Conservation (phyloP, 768 basidiomycete genomes). For the Artomyces pyxidatus region DNA sequence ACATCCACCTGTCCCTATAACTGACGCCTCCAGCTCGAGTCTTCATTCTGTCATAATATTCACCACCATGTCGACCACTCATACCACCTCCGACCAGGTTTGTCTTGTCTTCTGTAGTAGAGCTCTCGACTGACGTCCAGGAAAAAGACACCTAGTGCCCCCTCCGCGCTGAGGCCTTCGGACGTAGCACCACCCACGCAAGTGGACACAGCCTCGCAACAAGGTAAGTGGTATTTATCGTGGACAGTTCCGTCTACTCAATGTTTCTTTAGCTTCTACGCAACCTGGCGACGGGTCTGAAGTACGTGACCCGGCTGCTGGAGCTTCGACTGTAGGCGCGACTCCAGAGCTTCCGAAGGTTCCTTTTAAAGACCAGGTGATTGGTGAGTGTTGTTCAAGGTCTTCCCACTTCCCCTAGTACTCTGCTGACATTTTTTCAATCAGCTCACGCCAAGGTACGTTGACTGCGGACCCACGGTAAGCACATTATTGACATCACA, state of each 20-base stretch:
- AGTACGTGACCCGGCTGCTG: neutral
- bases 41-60: too few species aligned
- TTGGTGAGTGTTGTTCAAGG: too few species aligned
- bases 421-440: neutral
- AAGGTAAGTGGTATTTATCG: conserved; percentile 16
- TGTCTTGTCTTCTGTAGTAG: too few species aligned
- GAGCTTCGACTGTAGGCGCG: neutral
- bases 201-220: conserved; percentile 26
- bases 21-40: too few species aligned
- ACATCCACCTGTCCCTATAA: too few species aligned
- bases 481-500: too few species aligned
- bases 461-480: neutral
- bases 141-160: too few species aligned
- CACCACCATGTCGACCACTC: too few species aligned
- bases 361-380: conserved; percentile 52
- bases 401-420: neutral
- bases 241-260: neutral
- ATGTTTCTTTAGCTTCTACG: neutral
- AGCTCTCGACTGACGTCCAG: too few species aligned
- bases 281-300: neutral
- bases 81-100: too few species aligned
- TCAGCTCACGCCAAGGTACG: neutral
- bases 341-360: conserved; percentile 22
- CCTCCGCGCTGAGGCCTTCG: conserved; percentile 18
- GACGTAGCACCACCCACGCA: conserved; percentile 20